Percentiles rank a stretch among this genome's conserved stretches.
Conservation (phyloP, 148 eudicot species). For the Rhododendron williamsianum region DNA sequence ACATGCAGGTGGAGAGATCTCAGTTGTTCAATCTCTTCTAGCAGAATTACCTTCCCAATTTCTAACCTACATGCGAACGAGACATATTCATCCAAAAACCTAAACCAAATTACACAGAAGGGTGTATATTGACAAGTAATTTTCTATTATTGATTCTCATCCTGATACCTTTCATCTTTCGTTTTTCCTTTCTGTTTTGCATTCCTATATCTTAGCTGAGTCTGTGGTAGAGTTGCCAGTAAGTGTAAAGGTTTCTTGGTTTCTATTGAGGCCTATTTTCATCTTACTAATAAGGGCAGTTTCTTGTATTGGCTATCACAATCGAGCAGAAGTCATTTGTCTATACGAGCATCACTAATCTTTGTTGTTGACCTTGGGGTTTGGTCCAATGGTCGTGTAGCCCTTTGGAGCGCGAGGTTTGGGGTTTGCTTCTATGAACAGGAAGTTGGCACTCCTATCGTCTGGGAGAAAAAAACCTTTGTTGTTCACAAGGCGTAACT, state of each 20-base stretch:
- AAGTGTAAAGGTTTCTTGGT: slow-evolving; percentile 2
- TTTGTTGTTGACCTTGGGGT: background rate
- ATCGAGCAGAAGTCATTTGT: background rate
- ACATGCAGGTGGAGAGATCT: slow-evolving; percentile 74
- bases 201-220: slow-evolving; percentile 2
- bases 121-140: slow-evolving; percentile 29
- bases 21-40: slow-evolving; percentile 79
- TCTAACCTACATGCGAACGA: slow-evolving; percentile 70
- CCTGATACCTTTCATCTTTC: background rate
- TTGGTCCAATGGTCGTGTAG: background rate
- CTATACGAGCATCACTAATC: background rate
- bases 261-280: slow-evolving; percentile 5
- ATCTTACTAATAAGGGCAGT: background rate
- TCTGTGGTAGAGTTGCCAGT: background rate
- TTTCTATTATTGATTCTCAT: background rate
- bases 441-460: background rate
- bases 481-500: background rate
- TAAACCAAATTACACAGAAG: slow-evolving; percentile 27
- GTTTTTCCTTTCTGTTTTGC: background rate
- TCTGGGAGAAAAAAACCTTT: background rate
- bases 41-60: slow-evolving; percentile 91
- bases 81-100: slow-evolving; percentile 54
- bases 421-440: background rate
- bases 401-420: background rate
- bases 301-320: background rate